Conservation (phyloP, 2,329 filamentous ascomycete species). For the Penicillium sp. region DNA sequence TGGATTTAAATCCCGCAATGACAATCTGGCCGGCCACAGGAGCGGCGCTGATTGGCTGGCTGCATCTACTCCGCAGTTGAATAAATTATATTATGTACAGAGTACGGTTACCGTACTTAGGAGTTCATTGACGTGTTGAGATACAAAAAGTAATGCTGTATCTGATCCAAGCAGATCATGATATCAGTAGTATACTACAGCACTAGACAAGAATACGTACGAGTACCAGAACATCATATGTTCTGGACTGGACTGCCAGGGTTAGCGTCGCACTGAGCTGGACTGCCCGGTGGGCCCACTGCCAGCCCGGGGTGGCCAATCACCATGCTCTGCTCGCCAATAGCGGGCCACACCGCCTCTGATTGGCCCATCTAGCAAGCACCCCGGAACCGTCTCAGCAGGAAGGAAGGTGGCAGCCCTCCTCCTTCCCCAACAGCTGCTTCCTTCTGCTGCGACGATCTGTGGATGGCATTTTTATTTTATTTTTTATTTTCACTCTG, state of each 20-base stretch:
- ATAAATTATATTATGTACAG: neutral
- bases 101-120: neutral
- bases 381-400: neutral
- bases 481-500: neutral
- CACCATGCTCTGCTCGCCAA: neutral
- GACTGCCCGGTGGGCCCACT: neutral
- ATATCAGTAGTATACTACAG: too few species aligned
- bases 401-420: neutral
- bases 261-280: neutral
- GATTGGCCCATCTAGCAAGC: neutral
- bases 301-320: neutral
- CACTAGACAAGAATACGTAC: too few species aligned
- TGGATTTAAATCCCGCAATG: slow-evolving; percentile 1
- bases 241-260: neutral
- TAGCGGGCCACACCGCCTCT: neutral
- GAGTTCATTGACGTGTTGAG: too few species aligned
- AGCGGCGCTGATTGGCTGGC: neutral
- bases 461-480: neutral
- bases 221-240: too few species aligned
- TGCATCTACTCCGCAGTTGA: neutral
- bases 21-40: neutral
- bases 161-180: neutral
- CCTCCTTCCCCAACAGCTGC: neutral
- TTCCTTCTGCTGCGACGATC: neutral
- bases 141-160: neutral